These are phyloP conservation scores for Camellia lanceoleosa DNA, from an alignment of 148 eudicot genomes.

Conservation along the genomic window DNA sequence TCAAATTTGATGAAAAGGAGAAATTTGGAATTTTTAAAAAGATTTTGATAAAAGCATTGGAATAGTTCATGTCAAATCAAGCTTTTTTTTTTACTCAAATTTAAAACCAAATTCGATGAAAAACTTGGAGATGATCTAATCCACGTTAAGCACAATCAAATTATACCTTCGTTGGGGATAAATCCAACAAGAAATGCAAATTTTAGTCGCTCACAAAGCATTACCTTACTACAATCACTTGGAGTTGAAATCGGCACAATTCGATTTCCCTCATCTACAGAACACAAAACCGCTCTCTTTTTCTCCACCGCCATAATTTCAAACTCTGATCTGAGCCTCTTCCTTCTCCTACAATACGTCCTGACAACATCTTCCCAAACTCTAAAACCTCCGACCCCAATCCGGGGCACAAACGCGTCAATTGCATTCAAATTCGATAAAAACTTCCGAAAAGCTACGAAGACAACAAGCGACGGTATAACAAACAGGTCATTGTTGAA, in stretches of 20 bases:
- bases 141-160: background rate
- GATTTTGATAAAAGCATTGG: too few relatives aligned
- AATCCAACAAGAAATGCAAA: background rate
- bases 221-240: constrained; percentile 14
- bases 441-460: constrained; percentile 28
- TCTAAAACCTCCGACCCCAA: constrained; percentile 19
- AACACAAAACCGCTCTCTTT: constrained; percentile 24
- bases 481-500: constrained; percentile 31
- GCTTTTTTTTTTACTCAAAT: too few relatives aligned
- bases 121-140: background rate
- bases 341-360: constrained; percentile 54
- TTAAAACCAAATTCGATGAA: too few relatives aligned
- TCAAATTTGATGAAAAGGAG: too few relatives aligned
- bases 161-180: background rate
- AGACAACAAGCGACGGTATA: constrained; percentile 32
- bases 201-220: background rate
- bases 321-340: constrained; percentile 19
- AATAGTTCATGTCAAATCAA: too few relatives aligned
- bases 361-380: constrained; percentile 22
- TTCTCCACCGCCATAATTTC: constrained; percentile 22
- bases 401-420: constrained; percentile 20
- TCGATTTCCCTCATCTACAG: constrained; percentile 19
- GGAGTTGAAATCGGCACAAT: background rate
- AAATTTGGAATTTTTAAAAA: too few relatives aligned
- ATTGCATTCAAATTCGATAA: constrained; percentile 20